These are phyloP conservation scores for Silene vulgaris DNA, from an alignment of 179 eudicot genomes.

Conservation along the genomic window DNA sequence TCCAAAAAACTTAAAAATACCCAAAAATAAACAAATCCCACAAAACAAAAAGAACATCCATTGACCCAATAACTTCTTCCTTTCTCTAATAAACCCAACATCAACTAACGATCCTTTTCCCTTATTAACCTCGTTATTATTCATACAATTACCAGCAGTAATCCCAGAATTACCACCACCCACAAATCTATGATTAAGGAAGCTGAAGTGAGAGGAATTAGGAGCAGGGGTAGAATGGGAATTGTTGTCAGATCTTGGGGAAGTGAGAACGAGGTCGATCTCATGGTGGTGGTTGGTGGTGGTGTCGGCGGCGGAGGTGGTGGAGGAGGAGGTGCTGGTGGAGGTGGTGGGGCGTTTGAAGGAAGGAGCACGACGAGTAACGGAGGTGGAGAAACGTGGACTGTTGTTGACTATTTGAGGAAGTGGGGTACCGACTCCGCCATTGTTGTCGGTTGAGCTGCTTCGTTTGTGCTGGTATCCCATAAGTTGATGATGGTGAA, in stretches of 20 bases:
- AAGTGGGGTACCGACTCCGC: neutral
- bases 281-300: slow-evolving; percentile 42
- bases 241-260: slow-evolving; percentile 75
- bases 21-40: slow-evolving; percentile 68
- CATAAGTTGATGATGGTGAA: neutral
- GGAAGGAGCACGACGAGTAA: neutral
- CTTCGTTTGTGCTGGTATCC: slow-evolving; percentile 1
- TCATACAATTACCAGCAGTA: neutral
- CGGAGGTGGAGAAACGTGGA: neutral
- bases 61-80: slow-evolving; percentile 50
- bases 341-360: neutral
- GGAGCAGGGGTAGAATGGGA: slow-evolving; percentile 7
- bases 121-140: neutral
- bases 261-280: slow-evolving; percentile 60
- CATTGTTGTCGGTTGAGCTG: slow-evolving; percentile 1
- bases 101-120: slow-evolving; percentile 24
- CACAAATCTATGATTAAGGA: slow-evolving; percentile 36
- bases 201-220: slow-evolving; percentile 21
- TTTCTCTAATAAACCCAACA: slow-evolving; percentile 45
- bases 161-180: neutral
- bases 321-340: neutral
- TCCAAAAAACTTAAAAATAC: slow-evolving; percentile 55
- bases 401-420: slow-evolving; percentile 1
- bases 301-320: neutral
- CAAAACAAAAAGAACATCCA: slow-evolving; percentile 44